A percentile compares a stretch with the other conserved stretches of the same genome.
Conservation (phyloP, 2,329 filamentous ascomycete species). For the Verticillium isaacii region DNA sequence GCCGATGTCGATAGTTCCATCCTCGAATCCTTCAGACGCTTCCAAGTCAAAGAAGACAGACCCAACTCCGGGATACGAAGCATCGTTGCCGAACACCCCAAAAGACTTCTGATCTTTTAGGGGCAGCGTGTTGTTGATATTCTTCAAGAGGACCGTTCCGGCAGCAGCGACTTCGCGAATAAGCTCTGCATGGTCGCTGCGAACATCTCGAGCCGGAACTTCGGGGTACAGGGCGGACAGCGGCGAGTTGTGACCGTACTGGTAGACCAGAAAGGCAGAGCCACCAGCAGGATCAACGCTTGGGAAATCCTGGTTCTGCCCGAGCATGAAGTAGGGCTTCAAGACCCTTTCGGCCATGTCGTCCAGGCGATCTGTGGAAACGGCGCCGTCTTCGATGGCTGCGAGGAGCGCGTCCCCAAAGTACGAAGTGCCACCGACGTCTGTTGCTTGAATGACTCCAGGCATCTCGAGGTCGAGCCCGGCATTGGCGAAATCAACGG, state of each 20-base stretch:
- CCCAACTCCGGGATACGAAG: conserved; percentile 4
- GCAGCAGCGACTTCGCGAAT: conserved; percentile 47
- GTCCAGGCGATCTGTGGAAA: conserved; percentile 68
- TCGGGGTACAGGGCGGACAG: background rate
- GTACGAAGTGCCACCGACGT: conserved; percentile 35
- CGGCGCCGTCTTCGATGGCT: conserved; percentile 67
- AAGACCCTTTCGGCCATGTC: conserved; percentile 79
- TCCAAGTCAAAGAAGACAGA: conserved; percentile 3
- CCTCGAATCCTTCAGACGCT: background rate
- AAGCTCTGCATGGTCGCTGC: conserved; percentile 49
- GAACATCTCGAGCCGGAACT: conserved; percentile 25
- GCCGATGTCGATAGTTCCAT: conserved; percentile 51
- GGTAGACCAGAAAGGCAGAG: background rate
- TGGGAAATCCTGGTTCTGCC: conserved; percentile 60
- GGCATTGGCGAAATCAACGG: conserved; percentile 66
- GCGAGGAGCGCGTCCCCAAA: conserved; percentile 70
- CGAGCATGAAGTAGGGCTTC: conserved; percentile 75
- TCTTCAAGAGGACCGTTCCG: conserved; percentile 73
- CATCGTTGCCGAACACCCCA: conserved; percentile 8
- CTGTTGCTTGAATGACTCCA: conserved; percentile 29
- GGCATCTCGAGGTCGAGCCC: conserved; percentile 66
- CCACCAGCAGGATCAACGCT: conserved; percentile 25
- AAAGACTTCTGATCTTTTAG: conserved; percentile 44
- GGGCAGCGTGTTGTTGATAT: conserved; percentile 54
- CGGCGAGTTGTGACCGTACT: background rate